These are phyloP conservation scores for Xylaria flabelliformis DNA, from an alignment of 495 filamentous ascomycete genomes.

Conservation along the genomic window DNA sequence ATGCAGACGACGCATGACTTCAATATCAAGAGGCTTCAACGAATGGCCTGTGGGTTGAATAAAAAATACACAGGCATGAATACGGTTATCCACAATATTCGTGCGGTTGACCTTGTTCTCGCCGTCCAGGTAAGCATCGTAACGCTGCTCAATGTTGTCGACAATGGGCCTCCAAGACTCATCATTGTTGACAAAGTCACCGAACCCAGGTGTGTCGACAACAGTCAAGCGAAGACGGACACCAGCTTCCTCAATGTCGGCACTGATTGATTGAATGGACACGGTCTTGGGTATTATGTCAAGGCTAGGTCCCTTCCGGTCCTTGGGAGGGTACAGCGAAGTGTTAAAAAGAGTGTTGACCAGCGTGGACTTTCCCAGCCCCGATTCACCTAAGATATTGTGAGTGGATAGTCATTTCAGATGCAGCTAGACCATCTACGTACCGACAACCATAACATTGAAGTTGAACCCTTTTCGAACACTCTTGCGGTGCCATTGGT, in stretches of 20 bases:
- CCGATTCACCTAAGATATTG: constrained; percentile 82
- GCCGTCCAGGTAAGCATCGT: constrained; percentile 96
- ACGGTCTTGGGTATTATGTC: constrained; percentile 99
- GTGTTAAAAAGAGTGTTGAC: constrained; percentile 99
- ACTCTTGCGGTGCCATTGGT: constrained; percentile 99
- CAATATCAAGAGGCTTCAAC: constrained; percentile 98
- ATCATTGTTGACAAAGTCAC: constrained; percentile 99
- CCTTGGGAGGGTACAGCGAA: constrained; percentile 97
- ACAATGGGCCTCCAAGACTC: constrained; percentile 99
- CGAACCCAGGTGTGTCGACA: constrained; percentile 97
- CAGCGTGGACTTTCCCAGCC: constrained; percentile 97
- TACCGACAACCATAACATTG: constrained; percentile 99
- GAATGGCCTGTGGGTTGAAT: constrained; percentile 99
- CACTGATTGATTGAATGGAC: constrained; percentile 96
- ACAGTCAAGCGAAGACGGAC: constrained; percentile 96
- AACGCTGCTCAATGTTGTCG: constrained; percentile 98
- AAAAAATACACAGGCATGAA: constrained; percentile 99
- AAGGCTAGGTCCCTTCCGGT: constrained; percentile 93
- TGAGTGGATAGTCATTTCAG: constrained; percentile 23
- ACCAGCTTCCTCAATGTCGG: constrained; percentile 98
- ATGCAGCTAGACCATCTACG: constrained; percentile 36
- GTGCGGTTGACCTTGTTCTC: constrained; percentile 99
- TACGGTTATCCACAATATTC: constrained; percentile 99
- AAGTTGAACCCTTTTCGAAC: constrained; percentile 99
- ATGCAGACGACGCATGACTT: constrained; percentile 98